Evolutionary conservation across 441 rosid genomes (phyloP).

Genomic region (Brassica hybrid): DNA sequence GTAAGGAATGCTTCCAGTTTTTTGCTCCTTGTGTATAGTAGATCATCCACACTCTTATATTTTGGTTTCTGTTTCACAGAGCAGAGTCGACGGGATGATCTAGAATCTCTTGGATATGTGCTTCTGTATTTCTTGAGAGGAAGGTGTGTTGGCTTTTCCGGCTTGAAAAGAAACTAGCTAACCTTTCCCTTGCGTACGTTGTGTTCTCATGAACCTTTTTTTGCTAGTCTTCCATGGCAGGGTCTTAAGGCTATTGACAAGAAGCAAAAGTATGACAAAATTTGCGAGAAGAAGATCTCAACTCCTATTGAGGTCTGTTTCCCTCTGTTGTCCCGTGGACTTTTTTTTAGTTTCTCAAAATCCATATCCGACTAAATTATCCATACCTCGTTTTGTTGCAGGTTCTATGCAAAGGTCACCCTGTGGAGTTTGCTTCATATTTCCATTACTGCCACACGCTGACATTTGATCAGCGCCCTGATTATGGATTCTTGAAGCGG

Average conservation of each 20-base stretch:
- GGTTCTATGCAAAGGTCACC: constrained; percentile 93
- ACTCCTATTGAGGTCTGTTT: constrained; percentile 88
- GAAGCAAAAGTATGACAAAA: constrained; percentile 95
- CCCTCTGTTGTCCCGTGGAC: background rate
- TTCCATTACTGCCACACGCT: too few species aligned
- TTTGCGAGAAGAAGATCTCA: constrained; percentile 91
- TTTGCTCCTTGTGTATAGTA: background rate
- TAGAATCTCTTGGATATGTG: constrained; percentile 72
- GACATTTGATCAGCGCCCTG: constrained; percentile 92
- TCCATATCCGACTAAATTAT: constrained; percentile 12
- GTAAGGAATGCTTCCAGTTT: constrained; percentile 41
- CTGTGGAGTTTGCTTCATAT: constrained; percentile 95
- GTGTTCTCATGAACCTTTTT: constrained; percentile 33
- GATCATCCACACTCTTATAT: constrained; percentile 17
- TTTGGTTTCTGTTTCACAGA: constrained; percentile 46
- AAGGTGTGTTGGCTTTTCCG: constrained; percentile 48
- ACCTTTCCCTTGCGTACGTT: background rate
- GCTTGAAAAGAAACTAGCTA: background rate
- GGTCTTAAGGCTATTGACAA: constrained; percentile 93
- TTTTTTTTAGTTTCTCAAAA: background rate
- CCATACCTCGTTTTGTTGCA: constrained; percentile 32
- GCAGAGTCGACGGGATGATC: constrained; percentile 77
- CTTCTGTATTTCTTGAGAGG: constrained; percentile 72
- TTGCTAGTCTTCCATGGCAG: constrained; percentile 97
- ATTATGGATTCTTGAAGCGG: constrained; percentile 92